A percentile compares a stretch with the other conserved stretches of the same genome.
phyloP scores from a whole-genome alignment of 495 filamentous ascomycete genomes.

The Aspergillus sclerotiicarbonarius region DNA sequence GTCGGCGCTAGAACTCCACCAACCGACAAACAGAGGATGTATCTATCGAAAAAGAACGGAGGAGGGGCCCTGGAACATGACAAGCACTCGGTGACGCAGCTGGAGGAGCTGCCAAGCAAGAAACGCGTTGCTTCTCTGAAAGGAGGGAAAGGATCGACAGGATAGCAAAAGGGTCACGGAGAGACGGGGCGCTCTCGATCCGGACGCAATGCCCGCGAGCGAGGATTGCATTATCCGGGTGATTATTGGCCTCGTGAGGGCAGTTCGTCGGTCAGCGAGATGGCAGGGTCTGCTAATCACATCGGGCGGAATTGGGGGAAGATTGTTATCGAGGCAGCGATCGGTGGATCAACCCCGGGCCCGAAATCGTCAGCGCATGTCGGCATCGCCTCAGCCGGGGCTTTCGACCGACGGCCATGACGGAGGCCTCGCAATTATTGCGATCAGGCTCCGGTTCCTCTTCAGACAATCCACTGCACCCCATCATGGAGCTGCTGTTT shows the following conservation, averaged over 20 bases:
- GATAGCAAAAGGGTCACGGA: neutral
- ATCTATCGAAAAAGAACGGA: neutral
- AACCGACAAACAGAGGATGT: neutral
- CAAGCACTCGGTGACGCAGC: neutral
- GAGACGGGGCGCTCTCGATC: neutral
- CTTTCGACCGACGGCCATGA: neutral
- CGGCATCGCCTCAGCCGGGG: conserved; percentile 6
- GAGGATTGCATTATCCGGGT: neutral
- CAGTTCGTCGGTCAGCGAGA: neutral
- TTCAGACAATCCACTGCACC: neutral
- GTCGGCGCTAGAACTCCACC: neutral
- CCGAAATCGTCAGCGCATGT: conserved; percentile 5
- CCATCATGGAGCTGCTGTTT: neutral
- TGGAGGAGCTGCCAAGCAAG: neutral
- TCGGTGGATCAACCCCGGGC: neutral
- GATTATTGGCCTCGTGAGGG: neutral
- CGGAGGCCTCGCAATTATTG: neutral
- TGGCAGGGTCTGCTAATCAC: neutral
- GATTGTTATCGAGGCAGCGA: neutral
- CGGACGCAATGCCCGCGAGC: no score
- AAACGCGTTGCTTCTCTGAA: neutral
- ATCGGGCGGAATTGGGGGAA: neutral
- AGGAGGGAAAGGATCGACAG: neutral
- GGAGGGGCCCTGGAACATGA: neutral
- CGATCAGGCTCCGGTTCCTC: neutral